Evolutionary conservation across 208 protist species (phyloP).

Genomic region (Acanthamoeba triangularis): DNA sequence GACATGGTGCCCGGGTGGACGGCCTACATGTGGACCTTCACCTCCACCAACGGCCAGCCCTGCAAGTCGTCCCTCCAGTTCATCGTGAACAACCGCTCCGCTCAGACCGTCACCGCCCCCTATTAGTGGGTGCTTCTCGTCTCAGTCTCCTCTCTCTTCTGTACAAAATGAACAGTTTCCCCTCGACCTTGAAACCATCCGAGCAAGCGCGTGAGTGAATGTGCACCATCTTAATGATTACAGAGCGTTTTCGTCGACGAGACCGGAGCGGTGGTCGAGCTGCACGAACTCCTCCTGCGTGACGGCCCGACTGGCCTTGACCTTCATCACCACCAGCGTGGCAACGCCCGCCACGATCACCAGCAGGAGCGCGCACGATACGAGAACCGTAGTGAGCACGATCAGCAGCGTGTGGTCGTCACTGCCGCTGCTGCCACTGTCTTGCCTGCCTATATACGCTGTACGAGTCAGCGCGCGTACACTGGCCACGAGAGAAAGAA

Average conservation of each 20-base stretch:
- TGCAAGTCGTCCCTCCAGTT: neutral
- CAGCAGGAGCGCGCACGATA: neutral
- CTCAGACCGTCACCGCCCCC: neutral
- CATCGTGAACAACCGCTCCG: neutral
- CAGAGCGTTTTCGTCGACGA: no score
- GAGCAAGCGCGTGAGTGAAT: no score
- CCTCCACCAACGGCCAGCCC: neutral
- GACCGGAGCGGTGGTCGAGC: neutral
- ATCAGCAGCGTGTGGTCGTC: slow-evolving; percentile 2
- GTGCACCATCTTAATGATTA: no score
- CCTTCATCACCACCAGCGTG: neutral
- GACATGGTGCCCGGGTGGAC: neutral
- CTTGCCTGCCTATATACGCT: neutral
- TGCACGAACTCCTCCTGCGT: neutral
- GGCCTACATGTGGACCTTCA: slow-evolving; percentile 35
- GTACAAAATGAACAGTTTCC: no score
- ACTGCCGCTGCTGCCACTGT: neutral
- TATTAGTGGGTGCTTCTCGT: neutral
- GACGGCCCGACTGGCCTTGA: neutral
- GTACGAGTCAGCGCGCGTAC: neutral
- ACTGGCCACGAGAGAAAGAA: neutral
- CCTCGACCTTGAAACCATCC: no score
- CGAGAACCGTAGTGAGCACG: neutral
- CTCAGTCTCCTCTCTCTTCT: no score
- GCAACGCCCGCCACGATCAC: neutral